phyloP scores from a whole-genome alignment of 495 filamentous ascomycete species.

The Lasiosphaeria hispida region DNA sequence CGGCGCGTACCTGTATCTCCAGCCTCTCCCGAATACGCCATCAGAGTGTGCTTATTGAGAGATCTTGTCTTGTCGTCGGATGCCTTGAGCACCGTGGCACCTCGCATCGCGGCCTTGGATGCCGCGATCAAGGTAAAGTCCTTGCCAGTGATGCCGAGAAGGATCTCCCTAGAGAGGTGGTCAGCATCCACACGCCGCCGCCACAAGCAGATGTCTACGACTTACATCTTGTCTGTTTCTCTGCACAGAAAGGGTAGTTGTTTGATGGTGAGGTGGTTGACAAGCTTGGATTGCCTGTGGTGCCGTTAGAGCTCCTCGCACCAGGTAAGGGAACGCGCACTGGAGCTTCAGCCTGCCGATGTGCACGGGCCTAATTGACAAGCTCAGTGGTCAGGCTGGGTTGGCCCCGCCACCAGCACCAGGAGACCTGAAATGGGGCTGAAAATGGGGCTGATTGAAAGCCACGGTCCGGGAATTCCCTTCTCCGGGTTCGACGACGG shows the following conservation, averaged over 20 bases:
- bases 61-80: slow-evolving; percentile 92
- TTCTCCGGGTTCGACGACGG: neutral
- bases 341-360: slow-evolving; percentile 26
- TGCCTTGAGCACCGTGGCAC: slow-evolving; percentile 92
- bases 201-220: neutral
- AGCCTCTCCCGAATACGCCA: slow-evolving; percentile 96
- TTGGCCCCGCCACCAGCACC: neutral
- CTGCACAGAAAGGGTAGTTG: neutral
- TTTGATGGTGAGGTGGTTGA: slow-evolving; percentile 9
- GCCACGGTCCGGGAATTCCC: neutral
- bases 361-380: slow-evolving; percentile 17
- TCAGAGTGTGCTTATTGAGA: slow-evolving; percentile 87
- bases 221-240: slow-evolving; percentile 24
- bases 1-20: slow-evolving; percentile 79
- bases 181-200: neutral
- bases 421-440: neutral
- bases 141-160: slow-evolving; percentile 96
- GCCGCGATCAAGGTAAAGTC: slow-evolving; percentile 98
- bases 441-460: neutral
- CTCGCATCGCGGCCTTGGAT: slow-evolving; percentile 96
- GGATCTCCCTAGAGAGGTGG: slow-evolving; percentile 73
- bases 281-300: slow-evolving; percentile 9
- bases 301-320: slow-evolving; percentile 7
- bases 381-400: neutral
- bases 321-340: slow-evolving; percentile 25